These are phyloP conservation scores for Tolypocladium endophyticum DNA, from an alignment of 2,329 filamentous ascomycete species.

Conservation along the genomic window DNA sequence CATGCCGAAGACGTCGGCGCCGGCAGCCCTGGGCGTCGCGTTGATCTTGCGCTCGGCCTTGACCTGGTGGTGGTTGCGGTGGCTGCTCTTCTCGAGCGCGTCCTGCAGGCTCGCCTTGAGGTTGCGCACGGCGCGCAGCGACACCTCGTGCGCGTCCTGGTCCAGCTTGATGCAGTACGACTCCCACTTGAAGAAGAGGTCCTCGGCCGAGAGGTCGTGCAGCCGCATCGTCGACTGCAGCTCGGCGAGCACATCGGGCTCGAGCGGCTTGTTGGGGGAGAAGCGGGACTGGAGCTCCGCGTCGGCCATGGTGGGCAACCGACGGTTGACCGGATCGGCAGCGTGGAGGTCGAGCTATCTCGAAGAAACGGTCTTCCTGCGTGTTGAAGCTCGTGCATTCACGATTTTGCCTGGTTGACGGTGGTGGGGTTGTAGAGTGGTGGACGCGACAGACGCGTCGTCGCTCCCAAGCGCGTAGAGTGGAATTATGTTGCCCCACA, in stretches of 20 bases:
- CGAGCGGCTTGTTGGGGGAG: conserved; percentile 39
- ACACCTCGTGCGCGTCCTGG: conserved; percentile 57
- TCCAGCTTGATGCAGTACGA: conserved; percentile 95
- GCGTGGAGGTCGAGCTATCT: not conserved
- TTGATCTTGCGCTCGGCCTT: conserved; percentile 52
- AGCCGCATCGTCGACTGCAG: conserved; percentile 78
- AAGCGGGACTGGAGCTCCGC: conserved; percentile 23
- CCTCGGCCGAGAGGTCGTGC: conserved; percentile 70
- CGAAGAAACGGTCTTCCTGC: not conserved
- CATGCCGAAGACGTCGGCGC: conserved; percentile 75
- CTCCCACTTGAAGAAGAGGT: conserved; percentile 98
- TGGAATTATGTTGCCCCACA: not conserved
- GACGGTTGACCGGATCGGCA: not conserved
- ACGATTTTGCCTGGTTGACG: not conserved
- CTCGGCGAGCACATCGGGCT: conserved; percentile 69
- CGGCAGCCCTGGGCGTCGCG: conserved; percentile 51
- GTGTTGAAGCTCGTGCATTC: not conserved
- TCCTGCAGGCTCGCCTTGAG: conserved; percentile 87
- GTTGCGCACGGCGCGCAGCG: conserved; percentile 59
- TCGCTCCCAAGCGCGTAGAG: not conserved
- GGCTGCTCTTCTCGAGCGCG: conserved; percentile 60
- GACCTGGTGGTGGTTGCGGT: conserved; percentile 53
- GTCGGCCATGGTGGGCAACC: conserved; percentile 21
- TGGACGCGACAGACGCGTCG: not conserved
- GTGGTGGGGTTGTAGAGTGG: not conserved